Conservation (phyloP, 2,329 filamentous ascomycete species). For the Fusarium sp. region DNA sequence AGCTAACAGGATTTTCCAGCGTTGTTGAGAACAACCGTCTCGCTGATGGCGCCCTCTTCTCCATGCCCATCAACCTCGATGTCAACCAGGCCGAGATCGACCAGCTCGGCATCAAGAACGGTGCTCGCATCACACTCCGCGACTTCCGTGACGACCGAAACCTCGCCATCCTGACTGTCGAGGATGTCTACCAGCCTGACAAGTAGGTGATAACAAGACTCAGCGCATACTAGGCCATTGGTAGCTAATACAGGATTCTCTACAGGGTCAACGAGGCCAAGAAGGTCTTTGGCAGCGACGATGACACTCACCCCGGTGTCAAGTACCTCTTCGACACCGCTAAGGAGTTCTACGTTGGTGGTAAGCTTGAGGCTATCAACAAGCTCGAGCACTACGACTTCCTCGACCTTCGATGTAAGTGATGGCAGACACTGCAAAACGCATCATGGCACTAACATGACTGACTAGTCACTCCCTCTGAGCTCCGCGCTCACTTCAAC, state of each 20-base stretch:
- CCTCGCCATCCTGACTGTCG: conserved; percentile 93
- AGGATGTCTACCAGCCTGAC: conserved; percentile 95
- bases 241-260: conserved; percentile 37
- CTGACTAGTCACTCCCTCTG: conserved; percentile 83
- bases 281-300: conserved; percentile 92
- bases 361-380: conserved; percentile 95
- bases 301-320: conserved; percentile 91
- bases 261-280: conserved; percentile 86
- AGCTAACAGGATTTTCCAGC: conserved; percentile 61
- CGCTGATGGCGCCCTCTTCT: conserved; percentile 89
- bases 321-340: conserved; percentile 87
- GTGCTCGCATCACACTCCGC: conserved; percentile 86
- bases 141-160: conserved; percentile 98
- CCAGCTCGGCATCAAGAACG: conserved; percentile 79
- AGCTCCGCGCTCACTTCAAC: conserved; percentile 96
- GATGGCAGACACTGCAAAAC: neutral
- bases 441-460: conserved; percentile 24
- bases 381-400: conserved; percentile 99
- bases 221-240: neutral
- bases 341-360: conserved; percentile 92
- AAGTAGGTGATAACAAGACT: conserved; percentile 72
- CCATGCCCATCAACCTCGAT: conserved; percentile 97
- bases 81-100: conserved; percentile 81
- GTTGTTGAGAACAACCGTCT: conserved; percentile 92
- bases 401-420: conserved; percentile 90